Conservation (phyloP, 768 basidiomycete species). For the Gloeopeniophorella convolvens region DNA sequence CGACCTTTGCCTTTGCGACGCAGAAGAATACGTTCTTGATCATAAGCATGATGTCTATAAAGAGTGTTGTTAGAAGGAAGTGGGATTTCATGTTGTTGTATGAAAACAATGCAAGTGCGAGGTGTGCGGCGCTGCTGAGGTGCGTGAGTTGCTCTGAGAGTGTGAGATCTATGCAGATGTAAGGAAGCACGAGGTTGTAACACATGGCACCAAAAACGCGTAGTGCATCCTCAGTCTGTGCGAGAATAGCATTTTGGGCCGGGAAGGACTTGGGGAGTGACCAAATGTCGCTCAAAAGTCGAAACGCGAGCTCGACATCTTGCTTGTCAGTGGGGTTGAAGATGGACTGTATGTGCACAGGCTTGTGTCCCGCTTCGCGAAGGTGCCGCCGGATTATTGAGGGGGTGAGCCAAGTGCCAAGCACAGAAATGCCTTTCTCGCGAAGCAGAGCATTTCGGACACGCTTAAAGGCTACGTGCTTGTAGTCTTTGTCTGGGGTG, state of each 20-base stretch:
- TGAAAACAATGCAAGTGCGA: not conserved
- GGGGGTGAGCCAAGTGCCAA: not conserved
- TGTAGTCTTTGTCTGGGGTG: slow-evolving; percentile 2
- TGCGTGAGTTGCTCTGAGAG: not conserved
- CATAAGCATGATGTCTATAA: slow-evolving; percentile 18
- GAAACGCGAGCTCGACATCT: not conserved
- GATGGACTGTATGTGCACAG: not conserved
- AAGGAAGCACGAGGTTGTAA: not conserved
- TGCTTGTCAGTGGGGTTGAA: slow-evolving; percentile 5
- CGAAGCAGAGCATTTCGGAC: not conserved
- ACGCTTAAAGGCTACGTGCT: not conserved
- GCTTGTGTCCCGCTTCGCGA: not conserved
- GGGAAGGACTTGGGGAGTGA: too few species aligned
- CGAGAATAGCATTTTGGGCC: too few species aligned
- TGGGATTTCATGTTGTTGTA: not conserved
- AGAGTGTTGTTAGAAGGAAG: slow-evolving; percentile 18
- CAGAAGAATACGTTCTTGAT: too few species aligned
- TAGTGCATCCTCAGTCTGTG: too few species aligned
- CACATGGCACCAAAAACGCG: not conserved
- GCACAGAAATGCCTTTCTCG: not conserved
- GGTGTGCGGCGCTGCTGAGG: not conserved
- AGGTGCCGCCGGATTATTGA: not conserved
- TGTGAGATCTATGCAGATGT: not conserved
- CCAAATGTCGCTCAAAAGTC: not conserved
- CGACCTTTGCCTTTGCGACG: slow-evolving; percentile 22